phyloP scores from a whole-genome alignment of 352 stramenopile species.

The Phytophthora nicotianae region DNA sequence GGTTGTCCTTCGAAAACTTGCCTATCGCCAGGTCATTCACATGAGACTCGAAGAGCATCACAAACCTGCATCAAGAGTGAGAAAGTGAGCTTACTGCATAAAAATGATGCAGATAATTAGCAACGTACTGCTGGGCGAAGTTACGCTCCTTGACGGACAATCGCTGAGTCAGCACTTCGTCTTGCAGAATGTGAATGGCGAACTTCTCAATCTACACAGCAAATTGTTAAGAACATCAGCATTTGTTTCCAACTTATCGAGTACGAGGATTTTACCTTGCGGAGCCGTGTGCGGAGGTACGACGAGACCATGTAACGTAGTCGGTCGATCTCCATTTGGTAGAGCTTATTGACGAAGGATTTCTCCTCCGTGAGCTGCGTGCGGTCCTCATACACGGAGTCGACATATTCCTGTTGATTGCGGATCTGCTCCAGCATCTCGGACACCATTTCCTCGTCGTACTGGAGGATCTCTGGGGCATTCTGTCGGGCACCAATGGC shows the following conservation, averaged over 20 bases:
- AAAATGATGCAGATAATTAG: not conserved
- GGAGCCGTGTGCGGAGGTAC: slow-evolving; percentile 77
- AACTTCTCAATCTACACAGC: slow-evolving; percentile 74
- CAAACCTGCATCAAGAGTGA: slow-evolving; percentile 38
- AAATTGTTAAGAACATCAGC: not conserved
- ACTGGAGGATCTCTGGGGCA: slow-evolving; percentile 75
- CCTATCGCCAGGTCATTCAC: slow-evolving; percentile 65
- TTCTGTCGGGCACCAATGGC: slow-evolving; percentile 46
- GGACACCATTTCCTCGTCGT: slow-evolving; percentile 76
- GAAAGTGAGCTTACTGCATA: not conserved
- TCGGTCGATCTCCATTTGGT: slow-evolving; percentile 90
- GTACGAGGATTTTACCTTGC: slow-evolving; percentile 45
- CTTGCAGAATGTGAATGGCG: slow-evolving; percentile 60
- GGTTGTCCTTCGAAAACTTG: slow-evolving; percentile 74
- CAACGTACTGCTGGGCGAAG: slow-evolving; percentile 76
- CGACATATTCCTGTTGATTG: slow-evolving; percentile 89
- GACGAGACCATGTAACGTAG: slow-evolving; percentile 86
- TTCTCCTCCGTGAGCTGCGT: slow-evolving; percentile 72
- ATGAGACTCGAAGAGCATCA: slow-evolving; percentile 73
- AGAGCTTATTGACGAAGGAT: slow-evolving; percentile 85
- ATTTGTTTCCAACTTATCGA: not conserved
- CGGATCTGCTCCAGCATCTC: slow-evolving; percentile 87
- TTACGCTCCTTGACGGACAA: slow-evolving; percentile 76
- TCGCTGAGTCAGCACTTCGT: slow-evolving; percentile 49
- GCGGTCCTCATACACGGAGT: slow-evolving; percentile 77